Evolutionary conservation across 139 green algal genomes (phyloP), one percentile per base, ranked within the genome.

Genomic region (Coelastrella sp.): DNA sequence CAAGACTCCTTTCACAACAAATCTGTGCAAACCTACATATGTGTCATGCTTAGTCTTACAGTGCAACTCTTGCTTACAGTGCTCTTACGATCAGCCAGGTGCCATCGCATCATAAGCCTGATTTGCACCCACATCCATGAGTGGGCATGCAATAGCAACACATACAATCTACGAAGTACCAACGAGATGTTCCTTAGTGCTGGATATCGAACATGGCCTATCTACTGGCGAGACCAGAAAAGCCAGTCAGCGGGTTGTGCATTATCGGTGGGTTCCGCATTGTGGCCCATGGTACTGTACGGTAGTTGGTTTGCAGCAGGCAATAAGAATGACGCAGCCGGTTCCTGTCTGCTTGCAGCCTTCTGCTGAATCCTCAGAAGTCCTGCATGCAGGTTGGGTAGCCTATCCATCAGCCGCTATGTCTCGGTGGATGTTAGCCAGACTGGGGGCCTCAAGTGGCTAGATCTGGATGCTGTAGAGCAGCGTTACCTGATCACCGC

Each of bases 401-500:
- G 27, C 61, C 61, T 89, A 17, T 65, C 72, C 17, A 58, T 93
- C n/a, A 93, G 90, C 72, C 68, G 59, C 7, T 17, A 66, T 65
- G 90, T 90, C 72, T 24, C 70, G 0, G 70, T 93, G 35, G 61
- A 82, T 3, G 86, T 72, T 7, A 78, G 27, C 20, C 92, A 93
- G 58, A 74, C 25, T 6, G 93, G 91, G 4, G 94, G 93, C 7
- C 65, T 98, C 61, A 91, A 68, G 0, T 95, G 92, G 76, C 78
- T 98, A 61, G 93, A 96, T 25, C 76, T 98, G 11, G 96, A 97
- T 65, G 14, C 56, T n/a, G 81, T 92, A 1, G 95, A 97, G 89
- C 87, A 95, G n/a, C 92, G 96, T 10, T 98, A 96, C 88, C 90
- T 98, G 14, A 85, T 98, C 1, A 88, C 93, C 6, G 92, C 90